A percentile compares a stretch with the other conserved stretches of the same genome.
phyloP scores from a whole-genome alignment of 352 stramenopile genomes.

The Phytophthora tubulina region DNA sequence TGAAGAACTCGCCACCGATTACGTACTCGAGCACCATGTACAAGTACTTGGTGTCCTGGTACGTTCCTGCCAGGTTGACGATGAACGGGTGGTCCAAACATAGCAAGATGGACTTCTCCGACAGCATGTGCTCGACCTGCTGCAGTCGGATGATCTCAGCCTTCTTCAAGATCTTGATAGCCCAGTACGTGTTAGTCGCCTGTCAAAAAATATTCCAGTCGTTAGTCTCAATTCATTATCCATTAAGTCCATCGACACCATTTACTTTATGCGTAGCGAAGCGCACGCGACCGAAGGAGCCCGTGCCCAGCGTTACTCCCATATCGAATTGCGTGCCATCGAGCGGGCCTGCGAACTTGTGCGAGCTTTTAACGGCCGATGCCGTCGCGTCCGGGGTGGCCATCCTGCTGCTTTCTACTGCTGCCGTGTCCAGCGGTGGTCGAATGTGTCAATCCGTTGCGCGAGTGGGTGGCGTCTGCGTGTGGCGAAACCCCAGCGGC shows the following conservation, averaged over 20 bases:
- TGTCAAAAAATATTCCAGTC: conserved; percentile 33
- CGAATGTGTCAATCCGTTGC: conserved; percentile 38
- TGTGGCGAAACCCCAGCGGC: conserved; percentile 39
- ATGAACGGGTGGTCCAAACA: conserved; percentile 96
- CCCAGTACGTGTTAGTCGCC: conserved; percentile 92
- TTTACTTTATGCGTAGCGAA: conserved; percentile 95
- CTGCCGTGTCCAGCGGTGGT: conserved; percentile 29
- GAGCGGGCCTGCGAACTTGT: conserved; percentile 73
- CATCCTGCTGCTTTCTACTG: conserved; percentile 30
- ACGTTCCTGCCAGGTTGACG: conserved; percentile 95
- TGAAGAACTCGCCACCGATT: conserved; percentile 98
- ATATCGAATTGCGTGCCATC: conserved; percentile 94
- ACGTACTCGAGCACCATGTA: conserved; percentile 99
- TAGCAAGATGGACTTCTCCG: conserved; percentile 96
- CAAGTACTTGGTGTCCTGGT: conserved; percentile 95
- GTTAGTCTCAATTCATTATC: too few relatives aligned
- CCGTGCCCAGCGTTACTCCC: conserved; percentile 96
- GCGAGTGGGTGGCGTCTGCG: conserved; percentile 6
- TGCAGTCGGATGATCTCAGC: conserved; percentile 96
- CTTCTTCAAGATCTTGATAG: conserved; percentile 99
- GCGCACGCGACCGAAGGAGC: conserved; percentile 96
- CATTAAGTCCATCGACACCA: conserved; percentile 2
- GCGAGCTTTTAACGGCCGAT: conserved; percentile 42
- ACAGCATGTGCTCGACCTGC: conserved; percentile 98
- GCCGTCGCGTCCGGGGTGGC: conserved; percentile 32